Base-by-base conservation (phyloP, 768 basidiomycete genomes). In the Scleroderma citrinum region DNA sequence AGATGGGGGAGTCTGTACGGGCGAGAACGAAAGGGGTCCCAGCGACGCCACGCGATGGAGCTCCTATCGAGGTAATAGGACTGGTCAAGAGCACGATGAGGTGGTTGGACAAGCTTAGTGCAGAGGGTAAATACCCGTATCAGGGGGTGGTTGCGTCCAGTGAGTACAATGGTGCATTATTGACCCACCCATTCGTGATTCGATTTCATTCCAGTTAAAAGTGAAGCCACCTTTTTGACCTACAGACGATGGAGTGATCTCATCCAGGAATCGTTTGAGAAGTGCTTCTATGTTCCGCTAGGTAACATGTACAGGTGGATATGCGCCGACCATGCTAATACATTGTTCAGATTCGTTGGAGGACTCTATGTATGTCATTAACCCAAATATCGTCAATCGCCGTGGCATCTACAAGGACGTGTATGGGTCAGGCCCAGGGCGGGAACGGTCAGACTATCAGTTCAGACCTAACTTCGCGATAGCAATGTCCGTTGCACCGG, bases 341-440 rank as follows among this genome's bases (percentile, higher is more conserved):
- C 26, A 37, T 45, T 34, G 2, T 37, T 26, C 61, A 87, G 92
- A 94, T 62, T 76, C 83, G 1, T 60, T 70, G 11, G 78, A 87
- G 21, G 95, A 99, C 61, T 53, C 58, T 3, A 70, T 81, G 14
- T 92, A 92, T 70, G 75, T 76, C 47, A 66, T 96, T 57, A 73
- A 90, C 59, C 57, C 87, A 3, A 74, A 57, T 20, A 67, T 97
- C 31, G 75, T 96, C 52, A 87, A 92, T 63, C 84, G 92, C 13
- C 78, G 96, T 49, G 96, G 95, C 5, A 95, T 97, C 62, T 99
- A 98, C 76, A 99, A 99, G 75, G 96, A 99, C 63, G 92, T 98
- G 7, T 87, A 87, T 56, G 92, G 94, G 35, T 93, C 96, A 11
- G 90, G 90, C 1, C 61, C 75, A 42, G 87, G 83, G 10, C 79